A percentile compares a stretch with the other conserved stretches of the same genome.
Evolutionary conservation across 805 yeast species (phyloP).

Genomic region (Nakazawaea anatomiae): DNA sequence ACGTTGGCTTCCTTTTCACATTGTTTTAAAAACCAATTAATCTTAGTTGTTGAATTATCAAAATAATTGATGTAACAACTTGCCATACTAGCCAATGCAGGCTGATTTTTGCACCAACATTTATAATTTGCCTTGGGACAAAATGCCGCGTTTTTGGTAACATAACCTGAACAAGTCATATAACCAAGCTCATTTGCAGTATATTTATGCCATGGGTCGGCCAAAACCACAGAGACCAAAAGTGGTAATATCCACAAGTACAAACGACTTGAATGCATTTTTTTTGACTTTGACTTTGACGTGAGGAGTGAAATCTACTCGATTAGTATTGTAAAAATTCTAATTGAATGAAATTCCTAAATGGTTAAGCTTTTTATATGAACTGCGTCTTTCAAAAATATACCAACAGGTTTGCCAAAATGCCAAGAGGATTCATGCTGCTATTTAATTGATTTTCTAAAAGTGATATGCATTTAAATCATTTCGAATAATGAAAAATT

Average conservation of each 20-base stretch:
- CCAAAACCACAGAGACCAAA: background rate
- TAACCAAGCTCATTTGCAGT: conserved; percentile 3
- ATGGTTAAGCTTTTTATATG: too few species aligned
- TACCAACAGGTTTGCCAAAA: too few species aligned
- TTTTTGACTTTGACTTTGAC: too few species aligned
- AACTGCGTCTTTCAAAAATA: too few species aligned
- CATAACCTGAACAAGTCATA: background rate
- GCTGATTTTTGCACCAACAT: conserved; percentile 20
- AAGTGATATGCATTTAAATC: background rate
- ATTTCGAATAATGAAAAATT: background rate
- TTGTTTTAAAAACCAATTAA: conserved; percentile 16
- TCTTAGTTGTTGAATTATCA: conserved; percentile 12
- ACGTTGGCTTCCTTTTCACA: conserved; percentile 16
- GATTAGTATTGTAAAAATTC: background rate
- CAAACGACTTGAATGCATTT: background rate
- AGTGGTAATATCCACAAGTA: background rate
- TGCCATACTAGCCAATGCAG: conserved; percentile 24
- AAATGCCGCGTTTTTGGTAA: conserved; percentile 1
- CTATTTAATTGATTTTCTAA: background rate
- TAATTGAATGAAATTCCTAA: too few species aligned
- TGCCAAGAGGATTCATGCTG: background rate
- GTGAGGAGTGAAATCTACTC: too few species aligned
- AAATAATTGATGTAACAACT: conserved; percentile 16
- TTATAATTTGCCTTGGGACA: conserved; percentile 1
- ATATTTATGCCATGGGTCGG: background rate